Base-by-base conservation (phyloP, 208 protist genomes). In the Leishmania gerbilli region DNA sequence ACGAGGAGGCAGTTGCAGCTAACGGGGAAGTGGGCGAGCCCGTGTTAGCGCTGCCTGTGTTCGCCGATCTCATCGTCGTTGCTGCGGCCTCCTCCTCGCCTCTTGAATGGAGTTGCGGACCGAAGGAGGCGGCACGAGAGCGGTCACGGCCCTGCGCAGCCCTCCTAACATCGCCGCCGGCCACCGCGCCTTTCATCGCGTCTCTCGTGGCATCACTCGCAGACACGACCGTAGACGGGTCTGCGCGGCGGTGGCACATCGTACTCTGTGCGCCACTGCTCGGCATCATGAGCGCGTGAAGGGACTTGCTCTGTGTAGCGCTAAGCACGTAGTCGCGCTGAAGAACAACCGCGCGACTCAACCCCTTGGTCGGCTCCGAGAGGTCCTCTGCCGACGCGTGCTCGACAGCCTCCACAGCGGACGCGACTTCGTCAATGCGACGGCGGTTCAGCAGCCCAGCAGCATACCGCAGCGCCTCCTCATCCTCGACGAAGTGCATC, bases 401-500 rank as follows among this genome's bases (percentile, higher is more conserved):
- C 56, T 62, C 62, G 6, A 79, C 27, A 15, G 62, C 53, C 51
- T 79, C 74, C 27, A 79, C 78, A 62, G 72, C 82, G 15, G 74
- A 8, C 1, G 47, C 40, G 1, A 86, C 74, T 40, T 79, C 82
- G 62, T 68, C 51, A 62, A 77, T 13, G 3, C 82, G 82, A 11
- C 42, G 55, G 8, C 72, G 79, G 31, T 76, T 47, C 72, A 86
- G 74, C 5, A 64, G 45, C 6, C 45, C 64, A 19, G 82, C 71
- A 34, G 62, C 51, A 45, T 71, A 76, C 27, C 74, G 78, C 42
- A 86, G 75, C 67, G 19, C 55, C 24, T 71, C 69, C 51, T 82
- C 82, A 69, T 82, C 82, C 72, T 82, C 72, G 8, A 82, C 72
- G 47, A 77, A 86, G 53, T 80, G 82, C 51, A 86, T n/a, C 45